Conservation (phyloP, 305 asterid species). For the Solanum hybrid region DNA sequence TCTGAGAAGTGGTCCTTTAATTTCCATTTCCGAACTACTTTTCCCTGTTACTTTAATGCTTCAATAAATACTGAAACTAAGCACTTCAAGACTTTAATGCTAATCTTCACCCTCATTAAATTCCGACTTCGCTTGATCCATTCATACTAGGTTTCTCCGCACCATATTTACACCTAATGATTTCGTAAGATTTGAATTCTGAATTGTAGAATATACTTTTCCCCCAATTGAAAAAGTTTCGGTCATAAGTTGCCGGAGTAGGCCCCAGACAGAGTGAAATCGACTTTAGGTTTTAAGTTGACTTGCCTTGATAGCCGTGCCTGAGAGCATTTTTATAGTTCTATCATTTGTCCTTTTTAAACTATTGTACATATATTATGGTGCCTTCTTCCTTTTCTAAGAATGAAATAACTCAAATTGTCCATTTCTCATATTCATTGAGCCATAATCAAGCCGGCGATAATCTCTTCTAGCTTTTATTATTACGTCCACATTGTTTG, state of each 20-base stretch:
- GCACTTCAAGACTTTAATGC: not conserved
- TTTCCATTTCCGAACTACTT: not conserved
- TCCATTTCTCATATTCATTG: not conserved
- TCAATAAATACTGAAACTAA: not conserved
- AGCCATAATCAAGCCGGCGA: not conserved
- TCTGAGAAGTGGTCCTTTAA: not conserved
- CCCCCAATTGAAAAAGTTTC: not conserved
- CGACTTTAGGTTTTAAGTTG: not conserved
- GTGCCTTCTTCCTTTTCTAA: not conserved
- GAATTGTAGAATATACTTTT: not conserved
- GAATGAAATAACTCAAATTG: not conserved
- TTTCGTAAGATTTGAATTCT: not conserved
- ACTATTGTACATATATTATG: not conserved
- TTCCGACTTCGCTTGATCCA: not conserved
- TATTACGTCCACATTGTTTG: not conserved
- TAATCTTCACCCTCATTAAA: not conserved
- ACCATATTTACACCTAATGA: not conserved
- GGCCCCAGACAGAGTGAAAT: not conserved
- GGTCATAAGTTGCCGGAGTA: not conserved
- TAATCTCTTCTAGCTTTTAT: not conserved
- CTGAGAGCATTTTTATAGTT: not conserved
- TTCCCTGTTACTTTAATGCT: not conserved
- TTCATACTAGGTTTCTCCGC: not conserved
- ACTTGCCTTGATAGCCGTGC: not conserved
- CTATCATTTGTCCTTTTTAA: not conserved